Conservation (phyloP, 306 rosid species). For the Gynostemma pentaphyllum region DNA sequence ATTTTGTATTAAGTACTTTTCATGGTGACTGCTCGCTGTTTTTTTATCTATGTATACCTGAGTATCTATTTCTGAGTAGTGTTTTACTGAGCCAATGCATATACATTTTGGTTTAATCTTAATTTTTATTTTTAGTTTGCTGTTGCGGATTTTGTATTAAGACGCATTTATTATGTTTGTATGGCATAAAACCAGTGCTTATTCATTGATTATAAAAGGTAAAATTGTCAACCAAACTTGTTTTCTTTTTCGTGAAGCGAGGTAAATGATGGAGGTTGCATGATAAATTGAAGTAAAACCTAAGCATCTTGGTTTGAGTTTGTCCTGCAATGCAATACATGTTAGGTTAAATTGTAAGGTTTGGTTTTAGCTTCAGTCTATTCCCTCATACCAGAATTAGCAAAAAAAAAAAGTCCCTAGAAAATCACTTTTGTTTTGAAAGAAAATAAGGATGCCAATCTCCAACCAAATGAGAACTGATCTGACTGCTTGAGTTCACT, state of each 20-base stretch:
- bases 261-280: not conserved
- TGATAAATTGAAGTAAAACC: not conserved
- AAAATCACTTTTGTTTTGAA: not conserved
- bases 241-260: not conserved
- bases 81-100: not conserved
- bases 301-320: not conserved
- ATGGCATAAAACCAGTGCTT: not conserved
- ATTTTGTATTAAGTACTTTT: not conserved
- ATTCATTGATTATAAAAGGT: not conserved
- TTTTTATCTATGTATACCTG: not conserved
- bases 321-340: not conserved
- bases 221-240: not conserved
- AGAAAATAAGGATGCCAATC: not conserved
- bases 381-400: too few species aligned
- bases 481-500: not conserved
- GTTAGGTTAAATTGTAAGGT: not conserved
- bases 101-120: too few species aligned
- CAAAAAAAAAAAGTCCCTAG: not conserved
- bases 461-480: not conserved
- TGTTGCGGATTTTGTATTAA: too few species aligned
- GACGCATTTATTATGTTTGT: not conserved
- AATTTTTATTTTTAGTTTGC: too few species aligned
- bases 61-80: not conserved
- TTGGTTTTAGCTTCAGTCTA: not conserved
- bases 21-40: not conserved